A percentile compares a stretch with the other conserved stretches of the same genome.
phyloP scores from a whole-genome alignment of 2,329 filamentous ascomycete species.

The Epichloe coenophiala region DNA sequence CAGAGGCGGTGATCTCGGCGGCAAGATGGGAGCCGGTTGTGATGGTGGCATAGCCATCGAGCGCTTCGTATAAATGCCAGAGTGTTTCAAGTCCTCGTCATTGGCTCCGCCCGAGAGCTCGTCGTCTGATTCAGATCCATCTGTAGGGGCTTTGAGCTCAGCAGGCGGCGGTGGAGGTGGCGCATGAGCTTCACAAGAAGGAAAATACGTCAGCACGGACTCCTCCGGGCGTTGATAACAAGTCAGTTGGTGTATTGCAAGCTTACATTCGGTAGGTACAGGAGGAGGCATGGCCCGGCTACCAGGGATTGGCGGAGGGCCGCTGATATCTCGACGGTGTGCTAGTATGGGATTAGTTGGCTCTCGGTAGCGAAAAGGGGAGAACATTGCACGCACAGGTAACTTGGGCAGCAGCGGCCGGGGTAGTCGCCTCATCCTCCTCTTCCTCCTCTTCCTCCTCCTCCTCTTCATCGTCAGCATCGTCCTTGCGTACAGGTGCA shows the following conservation, averaged over 20 bases:
- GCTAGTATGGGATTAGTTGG: slow-evolving; percentile 18
- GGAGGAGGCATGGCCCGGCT: slow-evolving; percentile 43
- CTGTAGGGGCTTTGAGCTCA: slow-evolving; percentile 49
- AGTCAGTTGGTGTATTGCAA: neutral
- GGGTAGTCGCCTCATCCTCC: slow-evolving; percentile 19
- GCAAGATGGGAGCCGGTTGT: slow-evolving; percentile 14
- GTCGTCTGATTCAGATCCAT: slow-evolving; percentile 80
- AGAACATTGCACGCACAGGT: slow-evolving; percentile 7
- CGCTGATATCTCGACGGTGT: slow-evolving; percentile 18
- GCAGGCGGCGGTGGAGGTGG: slow-evolving; percentile 39
- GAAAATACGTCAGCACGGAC: neutral
- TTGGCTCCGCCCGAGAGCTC: slow-evolving; percentile 52
- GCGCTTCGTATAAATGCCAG: slow-evolving; percentile 18
- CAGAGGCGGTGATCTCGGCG: slow-evolving; percentile 20
- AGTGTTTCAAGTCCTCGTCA: slow-evolving; percentile 24
- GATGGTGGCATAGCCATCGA: slow-evolving; percentile 32
- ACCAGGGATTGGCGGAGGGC: slow-evolving; percentile 33
- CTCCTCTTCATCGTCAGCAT: slow-evolving; percentile 17
- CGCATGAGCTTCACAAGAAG: slow-evolving; percentile 43
- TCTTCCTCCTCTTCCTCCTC: slow-evolving; percentile 23
- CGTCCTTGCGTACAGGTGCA: slow-evolving; percentile 3
- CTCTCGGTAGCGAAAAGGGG: neutral
- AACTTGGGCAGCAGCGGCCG: slow-evolving; percentile 15
- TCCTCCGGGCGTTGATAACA: neutral
- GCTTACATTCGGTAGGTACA: slow-evolving; percentile 47